Evolutionary conservation across 495 filamentous ascomycete genomes (phyloP).

Genomic region (Tuber microsphaerosporum): DNA sequence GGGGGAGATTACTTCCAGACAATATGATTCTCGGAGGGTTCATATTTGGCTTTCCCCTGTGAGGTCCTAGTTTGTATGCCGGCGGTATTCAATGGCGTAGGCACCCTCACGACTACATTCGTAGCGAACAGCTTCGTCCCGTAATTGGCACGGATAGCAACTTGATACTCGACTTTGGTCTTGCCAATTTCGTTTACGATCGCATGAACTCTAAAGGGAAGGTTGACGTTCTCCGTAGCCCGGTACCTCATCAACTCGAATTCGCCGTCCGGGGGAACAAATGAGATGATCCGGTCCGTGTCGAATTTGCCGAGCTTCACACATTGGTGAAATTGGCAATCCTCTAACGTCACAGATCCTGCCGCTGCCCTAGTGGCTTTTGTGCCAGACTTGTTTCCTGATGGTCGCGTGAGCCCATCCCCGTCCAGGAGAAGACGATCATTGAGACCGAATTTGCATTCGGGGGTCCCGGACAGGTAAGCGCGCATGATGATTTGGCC

Average conservation of each 20-base stretch:
- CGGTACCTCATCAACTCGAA: slow-evolving; percentile 99
- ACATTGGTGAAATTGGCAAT: slow-evolving; percentile 99
- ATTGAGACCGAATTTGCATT: slow-evolving; percentile 99
- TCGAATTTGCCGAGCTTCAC: slow-evolving; percentile 97
- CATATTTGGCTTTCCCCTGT: slow-evolving; percentile 97
- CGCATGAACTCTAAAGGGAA: slow-evolving; percentile 97
- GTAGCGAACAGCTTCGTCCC: slow-evolving; percentile 94
- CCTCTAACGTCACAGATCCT: slow-evolving; percentile 90
- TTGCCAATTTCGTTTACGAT: slow-evolving; percentile 97
- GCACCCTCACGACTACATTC: slow-evolving; percentile 91
- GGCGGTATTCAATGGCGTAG: slow-evolving; percentile 93
- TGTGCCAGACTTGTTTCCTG: slow-evolving; percentile 62
- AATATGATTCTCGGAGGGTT: slow-evolving; percentile 94
- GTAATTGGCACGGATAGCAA: slow-evolving; percentile 95
- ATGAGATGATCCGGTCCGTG: slow-evolving; percentile 93
- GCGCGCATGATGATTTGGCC: slow-evolving; percentile 99
- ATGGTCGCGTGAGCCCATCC: slow-evolving; percentile 59
- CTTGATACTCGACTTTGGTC: slow-evolving; percentile 97
- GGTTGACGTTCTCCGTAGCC: slow-evolving; percentile 98
- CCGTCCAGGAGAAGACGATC: slow-evolving; percentile 87
- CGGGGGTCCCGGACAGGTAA: slow-evolving; percentile 90
- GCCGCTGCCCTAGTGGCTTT: slow-evolving; percentile 93
- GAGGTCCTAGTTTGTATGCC: slow-evolving; percentile 86
- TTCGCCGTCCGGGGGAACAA: slow-evolving; percentile 94
- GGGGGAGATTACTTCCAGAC: slow-evolving; percentile 67